phyloP scores from a whole-genome alignment of 352 stramenopile genomes.

The Phytophthora citricola region DNA sequence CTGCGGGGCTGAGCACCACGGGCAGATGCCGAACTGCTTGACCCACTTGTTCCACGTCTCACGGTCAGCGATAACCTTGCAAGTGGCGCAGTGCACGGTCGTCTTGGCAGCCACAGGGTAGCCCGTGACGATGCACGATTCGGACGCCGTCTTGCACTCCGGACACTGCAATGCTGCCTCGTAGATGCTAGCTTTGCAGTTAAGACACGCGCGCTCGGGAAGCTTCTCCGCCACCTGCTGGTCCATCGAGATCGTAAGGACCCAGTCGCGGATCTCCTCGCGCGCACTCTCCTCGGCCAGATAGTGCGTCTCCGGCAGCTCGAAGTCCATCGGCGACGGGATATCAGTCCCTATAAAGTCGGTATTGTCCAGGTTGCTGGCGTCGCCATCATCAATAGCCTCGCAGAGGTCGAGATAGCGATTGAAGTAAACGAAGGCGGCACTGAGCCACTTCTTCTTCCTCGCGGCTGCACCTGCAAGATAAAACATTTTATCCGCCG shows the following conservation, averaged over 20 bases:
- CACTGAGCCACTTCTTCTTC: constrained; percentile 90
- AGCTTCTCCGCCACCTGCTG: constrained; percentile 93
- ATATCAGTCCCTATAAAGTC: constrained; percentile 95
- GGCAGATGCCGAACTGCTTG: constrained; percentile 85
- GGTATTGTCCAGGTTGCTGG: constrained; percentile 91
- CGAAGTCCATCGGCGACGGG: constrained; percentile 81
- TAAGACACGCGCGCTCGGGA: constrained; percentile 70
- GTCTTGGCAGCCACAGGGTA: constrained; percentile 89
- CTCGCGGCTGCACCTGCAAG: constrained; percentile 81
- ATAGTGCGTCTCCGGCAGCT: constrained; percentile 78
- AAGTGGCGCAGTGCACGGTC: constrained; percentile 90
- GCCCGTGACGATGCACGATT: constrained; percentile 92
- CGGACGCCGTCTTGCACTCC: constrained; percentile 77
- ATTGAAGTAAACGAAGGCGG: constrained; percentile 96
- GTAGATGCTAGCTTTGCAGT: constrained; percentile 90
- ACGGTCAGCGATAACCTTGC: constrained; percentile 85
- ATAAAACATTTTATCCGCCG: constrained; percentile 96
- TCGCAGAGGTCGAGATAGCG: constrained; percentile 95
- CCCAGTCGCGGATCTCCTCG: constrained; percentile 96
- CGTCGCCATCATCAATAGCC: constrained; percentile 92
- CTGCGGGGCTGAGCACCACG: constrained; percentile 82
- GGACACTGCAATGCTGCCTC: constrained; percentile 79
- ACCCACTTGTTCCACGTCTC: constrained; percentile 92
- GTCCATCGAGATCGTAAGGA: constrained; percentile 96
- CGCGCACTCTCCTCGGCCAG: constrained; percentile 81